Evolutionary conservation across 2,329 filamentous ascomycete genomes (phyloP).

Genomic region (Endocalyx cinctus): DNA sequence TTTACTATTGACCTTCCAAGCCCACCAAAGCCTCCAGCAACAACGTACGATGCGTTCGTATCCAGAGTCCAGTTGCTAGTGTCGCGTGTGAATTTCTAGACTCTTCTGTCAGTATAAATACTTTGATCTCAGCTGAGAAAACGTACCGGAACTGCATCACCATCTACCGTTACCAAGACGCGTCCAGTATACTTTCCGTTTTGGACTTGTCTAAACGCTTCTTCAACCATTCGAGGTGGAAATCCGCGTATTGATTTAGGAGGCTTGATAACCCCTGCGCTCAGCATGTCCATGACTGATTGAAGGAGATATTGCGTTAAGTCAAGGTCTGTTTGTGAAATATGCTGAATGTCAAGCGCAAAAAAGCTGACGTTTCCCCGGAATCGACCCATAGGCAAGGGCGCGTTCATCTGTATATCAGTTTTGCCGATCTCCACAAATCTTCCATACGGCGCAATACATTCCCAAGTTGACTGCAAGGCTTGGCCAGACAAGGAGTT

Average conservation of each 20-base stretch:
- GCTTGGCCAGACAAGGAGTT: conserved; percentile 34
- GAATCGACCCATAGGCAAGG: conserved; percentile 5
- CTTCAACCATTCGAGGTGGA: conserved; percentile 1
- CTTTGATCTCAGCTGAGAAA: no score
- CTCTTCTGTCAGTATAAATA: no score
- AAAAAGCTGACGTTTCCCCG: conserved; percentile 2
- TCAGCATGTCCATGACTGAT: conserved; percentile 1
- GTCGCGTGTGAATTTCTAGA: no score
- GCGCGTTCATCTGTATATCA: conserved; percentile 5
- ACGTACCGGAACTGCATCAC: no score
- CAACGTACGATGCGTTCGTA: conserved; percentile 19
- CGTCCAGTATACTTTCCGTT: conserved; percentile 9
- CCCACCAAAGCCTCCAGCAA: conserved; percentile 25
- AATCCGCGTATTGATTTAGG: conserved; percentile 4
- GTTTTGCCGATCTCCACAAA: conserved; percentile 21
- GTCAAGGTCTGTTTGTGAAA: not conserved
- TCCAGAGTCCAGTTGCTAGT: no score
- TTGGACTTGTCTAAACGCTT: conserved; percentile 11
- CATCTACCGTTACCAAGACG: not conserved
- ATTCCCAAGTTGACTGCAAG: conserved; percentile 34
- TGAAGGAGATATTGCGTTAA: not conserved
- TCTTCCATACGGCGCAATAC: conserved; percentile 34
- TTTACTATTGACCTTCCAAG: conserved; percentile 20
- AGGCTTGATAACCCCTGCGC: not conserved
- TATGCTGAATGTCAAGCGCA: conserved; percentile 9